Evolutionary conservation across 495 filamentous ascomycete species (phyloP).

Genomic region (Physcia stellaris): DNA sequence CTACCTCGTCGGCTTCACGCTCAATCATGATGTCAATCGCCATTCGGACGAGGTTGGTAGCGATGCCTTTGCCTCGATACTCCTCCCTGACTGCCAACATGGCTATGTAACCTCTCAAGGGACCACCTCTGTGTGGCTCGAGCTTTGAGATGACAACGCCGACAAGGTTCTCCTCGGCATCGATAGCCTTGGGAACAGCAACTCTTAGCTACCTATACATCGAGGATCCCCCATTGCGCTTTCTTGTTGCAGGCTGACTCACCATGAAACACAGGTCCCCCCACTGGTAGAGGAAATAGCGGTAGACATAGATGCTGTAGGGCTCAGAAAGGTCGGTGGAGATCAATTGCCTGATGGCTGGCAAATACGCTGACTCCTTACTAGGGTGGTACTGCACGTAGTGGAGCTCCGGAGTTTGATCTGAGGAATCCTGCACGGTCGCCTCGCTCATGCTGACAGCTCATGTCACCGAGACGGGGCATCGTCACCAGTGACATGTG

Average conservation of each 20-base stretch:
- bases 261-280: slow-evolving; percentile 90
- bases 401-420: slow-evolving; percentile 27
- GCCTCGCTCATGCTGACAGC: neutral
- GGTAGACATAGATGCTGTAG: slow-evolving; percentile 98
- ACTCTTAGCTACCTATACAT: neutral
- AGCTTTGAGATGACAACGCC: slow-evolving; percentile 96
- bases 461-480: too few relatives aligned
- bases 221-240: too few relatives aligned
- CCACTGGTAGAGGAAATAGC: slow-evolving; percentile 99
- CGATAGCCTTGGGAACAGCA: slow-evolving; percentile 43
- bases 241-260: slow-evolving; percentile 8
- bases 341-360: slow-evolving; percentile 82
- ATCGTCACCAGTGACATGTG: too few relatives aligned
- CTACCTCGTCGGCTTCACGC: slow-evolving; percentile 73
- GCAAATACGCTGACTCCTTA: slow-evolving; percentile 69
- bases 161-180: slow-evolving; percentile 41
- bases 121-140: slow-evolving; percentile 70
- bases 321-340: slow-evolving; percentile 96
- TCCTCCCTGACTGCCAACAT: slow-evolving; percentile 82
- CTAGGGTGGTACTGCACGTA: slow-evolving; percentile 75
- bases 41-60: slow-evolving; percentile 74
- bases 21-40: slow-evolving; percentile 86
- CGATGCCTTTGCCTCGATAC: slow-evolving; percentile 77
- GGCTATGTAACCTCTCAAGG: slow-evolving; percentile 88
- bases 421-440: neutral